Conservation (phyloP, 192 early-diverging fungal species). For the Coemansia sp. region DNA sequence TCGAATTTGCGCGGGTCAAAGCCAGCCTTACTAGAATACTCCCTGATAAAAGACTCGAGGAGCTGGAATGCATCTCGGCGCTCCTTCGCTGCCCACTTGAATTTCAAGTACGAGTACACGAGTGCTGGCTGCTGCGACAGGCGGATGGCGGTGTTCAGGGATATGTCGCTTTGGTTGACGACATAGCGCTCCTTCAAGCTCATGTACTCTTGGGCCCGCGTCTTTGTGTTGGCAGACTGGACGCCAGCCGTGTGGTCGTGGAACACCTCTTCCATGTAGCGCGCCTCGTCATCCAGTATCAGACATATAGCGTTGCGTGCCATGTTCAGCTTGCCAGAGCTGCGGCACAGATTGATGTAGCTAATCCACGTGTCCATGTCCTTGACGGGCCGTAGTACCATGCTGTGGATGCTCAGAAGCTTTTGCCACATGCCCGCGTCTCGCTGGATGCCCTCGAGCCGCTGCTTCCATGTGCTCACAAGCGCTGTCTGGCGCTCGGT, state of each 20-base stretch:
- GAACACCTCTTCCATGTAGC: conserved; percentile 41
- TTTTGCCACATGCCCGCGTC: conserved; percentile 96
- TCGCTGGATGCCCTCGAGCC: conserved; percentile 82
- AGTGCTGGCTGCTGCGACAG: conserved; percentile 38
- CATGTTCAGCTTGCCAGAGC: conserved; percentile 76
- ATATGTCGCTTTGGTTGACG: not conserved
- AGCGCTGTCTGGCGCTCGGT: conserved; percentile 73
- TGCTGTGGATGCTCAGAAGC: conserved; percentile 78
- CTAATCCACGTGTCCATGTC: conserved; percentile 95
- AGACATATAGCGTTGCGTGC: conserved; percentile 78
- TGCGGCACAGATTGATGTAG: conserved; percentile 91
- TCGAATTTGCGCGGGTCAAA: conserved; percentile 26
- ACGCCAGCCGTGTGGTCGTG: not conserved
- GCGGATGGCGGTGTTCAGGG: conserved; percentile 17
- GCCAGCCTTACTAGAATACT: conserved; percentile 52
- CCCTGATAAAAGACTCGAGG: conserved; percentile 77
- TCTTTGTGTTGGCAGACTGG: not conserved
- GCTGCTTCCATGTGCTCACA: conserved; percentile 79
- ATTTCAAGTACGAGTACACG: conserved; percentile 87
- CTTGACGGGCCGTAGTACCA: conserved; percentile 85
- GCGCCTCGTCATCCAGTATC: conserved; percentile 65
- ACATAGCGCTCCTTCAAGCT: conserved; percentile 9
- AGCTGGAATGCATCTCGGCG: conserved; percentile 62
- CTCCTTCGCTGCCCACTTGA: conserved; percentile 34
- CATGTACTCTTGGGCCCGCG: conserved; percentile 17